These are phyloP conservation scores for Fomitopsis betulina DNA, from an alignment of 1,284 basidiomycete genomes.

Conservation along the genomic window DNA sequence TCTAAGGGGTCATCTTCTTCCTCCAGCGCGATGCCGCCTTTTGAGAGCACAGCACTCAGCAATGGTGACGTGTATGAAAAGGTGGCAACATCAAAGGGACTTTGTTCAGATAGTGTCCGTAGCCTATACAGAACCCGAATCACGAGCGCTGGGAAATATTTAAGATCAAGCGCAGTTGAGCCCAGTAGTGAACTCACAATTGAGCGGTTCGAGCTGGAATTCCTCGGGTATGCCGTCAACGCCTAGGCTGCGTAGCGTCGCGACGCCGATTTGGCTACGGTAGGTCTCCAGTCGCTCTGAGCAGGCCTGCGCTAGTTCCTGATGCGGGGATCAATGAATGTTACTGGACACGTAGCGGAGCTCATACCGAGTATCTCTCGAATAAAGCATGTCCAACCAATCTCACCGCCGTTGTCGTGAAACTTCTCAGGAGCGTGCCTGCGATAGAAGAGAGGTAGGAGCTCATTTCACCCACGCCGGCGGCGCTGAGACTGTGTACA, in stretches of 20 bases:
- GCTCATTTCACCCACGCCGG: slow-evolving; percentile 55
- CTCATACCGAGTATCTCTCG: slow-evolving; percentile 71
- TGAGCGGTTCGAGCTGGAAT: slow-evolving; percentile 66
- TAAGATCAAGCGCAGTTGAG: neutral
- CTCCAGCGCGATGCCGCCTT: slow-evolving; percentile 60
- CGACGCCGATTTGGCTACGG: slow-evolving; percentile 72
- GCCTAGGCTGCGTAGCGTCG: slow-evolving; percentile 71
- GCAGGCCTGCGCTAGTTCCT: slow-evolving; percentile 63
- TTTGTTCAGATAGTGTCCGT: slow-evolving; percentile 78
- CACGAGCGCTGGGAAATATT: slow-evolving; percentile 53
- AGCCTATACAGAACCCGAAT: slow-evolving; percentile 87
- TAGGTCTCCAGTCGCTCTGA: slow-evolving; percentile 70
- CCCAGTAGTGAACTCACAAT: slow-evolving; percentile 37
- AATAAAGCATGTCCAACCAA: slow-evolving; percentile 64
- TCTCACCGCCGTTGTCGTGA: slow-evolving; percentile 49
- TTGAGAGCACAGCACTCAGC: slow-evolving; percentile 63
- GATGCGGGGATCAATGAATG: slow-evolving; percentile 2
- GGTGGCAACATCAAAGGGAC: slow-evolving; percentile 81
- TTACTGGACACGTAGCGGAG: neutral
- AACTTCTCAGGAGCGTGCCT: slow-evolving; percentile 59
- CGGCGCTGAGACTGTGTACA: slow-evolving; percentile 57
- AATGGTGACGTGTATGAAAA: slow-evolving; percentile 84
- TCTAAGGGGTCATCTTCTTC: slow-evolving; percentile 81
- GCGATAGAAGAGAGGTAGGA: slow-evolving; percentile 55
- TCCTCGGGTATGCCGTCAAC: slow-evolving; percentile 70